phyloP scores from a whole-genome alignment of 306 rosid species.

The Lathyrus sativus region DNA sequence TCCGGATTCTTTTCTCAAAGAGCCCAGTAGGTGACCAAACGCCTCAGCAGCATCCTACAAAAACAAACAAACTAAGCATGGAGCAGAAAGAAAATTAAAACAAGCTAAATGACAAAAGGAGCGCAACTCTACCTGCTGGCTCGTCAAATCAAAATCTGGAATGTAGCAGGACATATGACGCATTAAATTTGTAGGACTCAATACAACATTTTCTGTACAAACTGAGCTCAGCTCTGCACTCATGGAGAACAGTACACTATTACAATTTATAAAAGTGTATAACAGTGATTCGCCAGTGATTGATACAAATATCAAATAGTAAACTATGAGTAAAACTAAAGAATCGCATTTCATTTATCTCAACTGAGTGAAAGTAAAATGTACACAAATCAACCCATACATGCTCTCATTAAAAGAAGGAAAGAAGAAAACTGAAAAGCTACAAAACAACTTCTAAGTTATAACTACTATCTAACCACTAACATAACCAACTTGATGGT shows the following conservation, averaged over 20 bases:
- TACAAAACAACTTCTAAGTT: background rate
- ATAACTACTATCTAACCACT: background rate
- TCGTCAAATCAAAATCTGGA: conserved; percentile 77
- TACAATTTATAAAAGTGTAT: conserved; percentile 4
- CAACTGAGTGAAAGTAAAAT: background rate
- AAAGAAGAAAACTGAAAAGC: background rate
- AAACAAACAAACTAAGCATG: conserved; percentile 24
- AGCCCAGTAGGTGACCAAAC: conserved; percentile 75
- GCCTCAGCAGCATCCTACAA: conserved; percentile 97
- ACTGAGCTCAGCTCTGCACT: conserved; percentile 58
- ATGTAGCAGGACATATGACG: conserved; percentile 63
- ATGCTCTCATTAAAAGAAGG: background rate
- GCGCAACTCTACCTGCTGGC: conserved; percentile 65
- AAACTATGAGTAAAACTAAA: background rate
- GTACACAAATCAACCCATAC: background rate
- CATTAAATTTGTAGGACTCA: conserved; percentile 72
- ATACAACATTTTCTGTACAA: conserved; percentile 47
- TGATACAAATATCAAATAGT: conserved; percentile 1
- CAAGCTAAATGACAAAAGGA: conserved; percentile 13
- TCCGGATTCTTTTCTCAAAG: conserved; percentile 75
- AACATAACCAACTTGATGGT: background rate
- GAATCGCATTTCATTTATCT: background rate
- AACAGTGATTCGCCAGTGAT: background rate
- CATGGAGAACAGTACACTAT: conserved; percentile 14
- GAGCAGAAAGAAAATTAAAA: conserved; percentile 32